A percentile compares a stretch with the other conserved stretches of the same genome.
These are phyloP conservation scores for Termitomyces sp. DNA, from an alignment of 768 basidiomycete species.

Conservation along the genomic window DNA sequence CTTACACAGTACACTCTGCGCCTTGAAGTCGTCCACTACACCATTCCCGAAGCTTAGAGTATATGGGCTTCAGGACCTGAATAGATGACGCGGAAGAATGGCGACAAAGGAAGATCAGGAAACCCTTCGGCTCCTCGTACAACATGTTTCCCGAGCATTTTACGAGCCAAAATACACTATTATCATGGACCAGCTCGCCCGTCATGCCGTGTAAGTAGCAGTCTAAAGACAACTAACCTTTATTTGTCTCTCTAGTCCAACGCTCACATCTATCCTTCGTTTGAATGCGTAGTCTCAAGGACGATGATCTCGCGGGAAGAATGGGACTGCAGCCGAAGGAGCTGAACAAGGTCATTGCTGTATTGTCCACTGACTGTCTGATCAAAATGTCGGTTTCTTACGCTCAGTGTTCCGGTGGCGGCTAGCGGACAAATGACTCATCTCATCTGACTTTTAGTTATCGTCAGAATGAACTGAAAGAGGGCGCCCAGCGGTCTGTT, in stretches of 20 bases:
- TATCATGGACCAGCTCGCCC: slow-evolving; percentile 89
- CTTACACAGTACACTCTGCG: too few species aligned
- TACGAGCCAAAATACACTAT: slow-evolving; percentile 92
- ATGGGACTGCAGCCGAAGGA: slow-evolving; percentile 89
- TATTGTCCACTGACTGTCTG: slow-evolving; percentile 70
- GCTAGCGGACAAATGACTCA: neutral
- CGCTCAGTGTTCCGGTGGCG: too few species aligned
- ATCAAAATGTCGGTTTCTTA: slow-evolving; percentile 61
- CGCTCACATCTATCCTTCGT: slow-evolving; percentile 16
- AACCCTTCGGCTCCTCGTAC: slow-evolving; percentile 80
- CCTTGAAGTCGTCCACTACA: neutral
- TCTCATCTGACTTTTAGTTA: slow-evolving; percentile 40
- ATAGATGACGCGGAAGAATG: neutral
- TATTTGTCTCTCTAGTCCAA: slow-evolving; percentile 11
- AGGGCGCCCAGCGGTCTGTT: slow-evolving; percentile 81
- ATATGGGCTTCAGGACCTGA: neutral
- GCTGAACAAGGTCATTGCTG: slow-evolving; percentile 83
- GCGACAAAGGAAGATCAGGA: slow-evolving; percentile 73
- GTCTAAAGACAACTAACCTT: slow-evolving; percentile 16
- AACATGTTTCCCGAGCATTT: slow-evolving; percentile 89
- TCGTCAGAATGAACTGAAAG: slow-evolving; percentile 88
- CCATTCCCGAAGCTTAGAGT: neutral
- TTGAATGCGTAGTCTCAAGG: slow-evolving; percentile 65
- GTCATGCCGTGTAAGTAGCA: slow-evolving; percentile 88
- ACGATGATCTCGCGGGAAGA: slow-evolving; percentile 88